Percentiles rank a stretch among this genome's conserved stretches.
phyloP scores from a whole-genome alignment of 2,329 filamentous ascomycete species.

The Pseudocercospora eumusae region DNA sequence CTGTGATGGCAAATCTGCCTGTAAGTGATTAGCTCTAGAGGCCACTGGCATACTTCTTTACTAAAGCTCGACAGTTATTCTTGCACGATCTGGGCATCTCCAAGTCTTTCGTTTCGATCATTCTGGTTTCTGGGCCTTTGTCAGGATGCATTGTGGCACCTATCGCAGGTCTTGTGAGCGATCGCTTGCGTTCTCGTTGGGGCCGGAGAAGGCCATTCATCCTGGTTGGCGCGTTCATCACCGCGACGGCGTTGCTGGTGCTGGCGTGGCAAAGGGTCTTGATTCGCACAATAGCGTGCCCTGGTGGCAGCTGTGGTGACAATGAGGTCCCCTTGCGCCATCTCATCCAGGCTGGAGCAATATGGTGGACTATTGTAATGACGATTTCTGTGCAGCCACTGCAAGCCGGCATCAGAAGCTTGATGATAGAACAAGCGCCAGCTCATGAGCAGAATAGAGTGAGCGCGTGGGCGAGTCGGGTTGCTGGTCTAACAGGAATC shows the following conservation, averaged over 20 bases:
- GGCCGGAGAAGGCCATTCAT: background rate
- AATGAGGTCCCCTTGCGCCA: background rate
- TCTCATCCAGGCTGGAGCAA: background rate
- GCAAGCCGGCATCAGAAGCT: constrained; percentile 1
- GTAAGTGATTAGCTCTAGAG: background rate
- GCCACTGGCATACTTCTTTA: background rate
- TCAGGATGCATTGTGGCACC: constrained; percentile 3
- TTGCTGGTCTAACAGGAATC: background rate
- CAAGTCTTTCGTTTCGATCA: background rate
- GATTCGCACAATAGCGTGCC: background rate
- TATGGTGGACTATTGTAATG: constrained; percentile 7
- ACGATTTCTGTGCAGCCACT: constrained; percentile 1
- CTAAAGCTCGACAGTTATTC: background rate
- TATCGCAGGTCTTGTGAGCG: constrained; percentile 1
- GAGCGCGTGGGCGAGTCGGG: constrained; percentile 1
- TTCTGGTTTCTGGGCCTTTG: constrained; percentile 2
- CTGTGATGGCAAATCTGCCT: constrained; percentile 1
- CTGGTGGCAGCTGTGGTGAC: background rate
- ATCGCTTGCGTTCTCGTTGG: constrained; percentile 3
- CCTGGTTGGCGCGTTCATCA: background rate
- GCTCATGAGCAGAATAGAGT: background rate
- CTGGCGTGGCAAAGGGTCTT: background rate
- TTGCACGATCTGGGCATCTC: constrained; percentile 1
- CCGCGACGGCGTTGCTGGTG: background rate
- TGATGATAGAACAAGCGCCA: constrained; percentile 5